A percentile compares a stretch with the other conserved stretches of the same genome.
These are phyloP conservation scores for Pseudohalonectria lignicola DNA, from an alignment of 2,329 filamentous ascomycete species.

Conservation along the genomic window DNA sequence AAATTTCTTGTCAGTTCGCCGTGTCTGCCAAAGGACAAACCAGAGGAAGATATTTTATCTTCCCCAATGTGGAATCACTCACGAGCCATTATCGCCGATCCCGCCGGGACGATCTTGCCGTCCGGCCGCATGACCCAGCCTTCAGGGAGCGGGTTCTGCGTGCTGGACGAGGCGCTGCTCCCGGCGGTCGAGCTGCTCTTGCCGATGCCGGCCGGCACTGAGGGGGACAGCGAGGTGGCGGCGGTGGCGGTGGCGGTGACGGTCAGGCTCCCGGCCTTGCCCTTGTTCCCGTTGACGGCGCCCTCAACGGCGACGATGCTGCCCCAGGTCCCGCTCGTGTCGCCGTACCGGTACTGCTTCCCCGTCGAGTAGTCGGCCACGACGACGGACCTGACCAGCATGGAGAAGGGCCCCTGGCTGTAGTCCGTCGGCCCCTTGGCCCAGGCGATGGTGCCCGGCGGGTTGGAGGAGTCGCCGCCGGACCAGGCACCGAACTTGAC, in stretches of 20 bases:
- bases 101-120: constrained; percentile 69
- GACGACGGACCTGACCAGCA: constrained; percentile 66
- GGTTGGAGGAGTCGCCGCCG: constrained; percentile 74
- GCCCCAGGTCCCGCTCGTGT: constrained; percentile 65
- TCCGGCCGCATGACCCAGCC: constrained; percentile 72
- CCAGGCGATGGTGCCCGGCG: constrained; percentile 78
- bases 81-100: constrained; percentile 51
- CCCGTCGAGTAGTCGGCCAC: constrained; percentile 93
- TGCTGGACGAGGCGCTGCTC: constrained; percentile 36
- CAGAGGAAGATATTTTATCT: no score
- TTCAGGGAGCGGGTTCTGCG: constrained; percentile 50
- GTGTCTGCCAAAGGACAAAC: no score
- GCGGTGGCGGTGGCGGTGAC: constrained; percentile 49
- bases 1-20: no score
- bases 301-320: constrained; percentile 79
- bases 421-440: constrained; percentile 81
- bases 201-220: constrained; percentile 60
- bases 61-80: no score
- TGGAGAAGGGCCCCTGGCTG: constrained; percentile 69
- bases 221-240: constrained; percentile 51
- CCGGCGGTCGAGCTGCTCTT: constrained; percentile 40
- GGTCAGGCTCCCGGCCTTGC: constrained; percentile 37
- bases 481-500: constrained; percentile 89
- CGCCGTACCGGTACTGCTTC: constrained; percentile 69
- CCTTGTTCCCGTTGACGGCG: constrained; percentile 56